Percentiles rank a stretch among this genome's conserved stretches.
Conservation (phyloP, 306 rosid species). For the Oxytropis ochrocephala region DNA sequence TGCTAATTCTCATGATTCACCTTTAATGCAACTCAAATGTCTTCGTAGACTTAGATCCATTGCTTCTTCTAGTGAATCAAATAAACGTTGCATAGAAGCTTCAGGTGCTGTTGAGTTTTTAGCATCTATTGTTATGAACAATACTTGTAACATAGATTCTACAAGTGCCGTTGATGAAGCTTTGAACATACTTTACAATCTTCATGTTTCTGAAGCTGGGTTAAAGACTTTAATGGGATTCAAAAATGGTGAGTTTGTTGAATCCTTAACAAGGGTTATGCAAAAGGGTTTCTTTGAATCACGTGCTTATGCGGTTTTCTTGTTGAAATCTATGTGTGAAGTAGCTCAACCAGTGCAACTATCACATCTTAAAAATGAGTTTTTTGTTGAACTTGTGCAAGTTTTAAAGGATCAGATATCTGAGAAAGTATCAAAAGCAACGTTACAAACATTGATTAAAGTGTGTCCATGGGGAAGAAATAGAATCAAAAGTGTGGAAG, state of each 20-base stretch:
- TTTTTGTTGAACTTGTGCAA: slow-evolving; percentile 48
- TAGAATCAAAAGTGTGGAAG: slow-evolving; percentile 52
- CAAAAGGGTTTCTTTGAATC: slow-evolving; percentile 63
- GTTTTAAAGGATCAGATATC: slow-evolving; percentile 55
- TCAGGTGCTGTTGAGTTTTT: slow-evolving; percentile 65
- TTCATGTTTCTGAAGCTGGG: slow-evolving; percentile 46
- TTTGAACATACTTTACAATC: slow-evolving; percentile 44
- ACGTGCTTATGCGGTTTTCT: slow-evolving; percentile 59
- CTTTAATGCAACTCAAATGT: slow-evolving; percentile 19
- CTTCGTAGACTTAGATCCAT: slow-evolving; percentile 48
- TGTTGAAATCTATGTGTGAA: slow-evolving; percentile 52
- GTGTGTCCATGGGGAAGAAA: slow-evolving; percentile 58
- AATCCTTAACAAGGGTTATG: slow-evolving; percentile 43
- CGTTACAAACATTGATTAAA: slow-evolving; percentile 41
- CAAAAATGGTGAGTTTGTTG: slow-evolving; percentile 39
- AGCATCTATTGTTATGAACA: slow-evolving; percentile 33
- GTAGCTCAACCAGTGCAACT: slow-evolving; percentile 43
- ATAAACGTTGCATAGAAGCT: slow-evolving; percentile 54
- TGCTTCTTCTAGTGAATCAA: slow-evolving; percentile 63
- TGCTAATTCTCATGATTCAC: slow-evolving; percentile 37
- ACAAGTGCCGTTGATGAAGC: slow-evolving; percentile 44
- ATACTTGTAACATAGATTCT: not conserved
- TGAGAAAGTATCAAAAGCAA: slow-evolving; percentile 43
- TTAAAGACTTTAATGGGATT: slow-evolving; percentile 25
- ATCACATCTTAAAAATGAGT: slow-evolving; percentile 15